These are phyloP conservation scores for Erythrobasidium yunnanense DNA, from an alignment of 768 basidiomycete species.

Conservation along the genomic window DNA sequence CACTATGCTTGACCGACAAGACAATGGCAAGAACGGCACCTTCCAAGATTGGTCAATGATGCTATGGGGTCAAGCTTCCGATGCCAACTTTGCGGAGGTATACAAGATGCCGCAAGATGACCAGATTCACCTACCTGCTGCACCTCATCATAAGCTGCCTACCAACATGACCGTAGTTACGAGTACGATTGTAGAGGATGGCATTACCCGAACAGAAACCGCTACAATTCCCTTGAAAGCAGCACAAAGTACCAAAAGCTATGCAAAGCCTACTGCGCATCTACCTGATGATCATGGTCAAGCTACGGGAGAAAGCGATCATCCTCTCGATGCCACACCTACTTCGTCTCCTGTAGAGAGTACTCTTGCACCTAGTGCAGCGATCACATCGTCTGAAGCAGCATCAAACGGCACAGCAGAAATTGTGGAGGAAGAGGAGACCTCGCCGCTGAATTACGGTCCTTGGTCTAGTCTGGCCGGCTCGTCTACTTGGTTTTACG, in stretches of 20 bases:
- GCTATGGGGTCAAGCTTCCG: slow-evolving; percentile 78
- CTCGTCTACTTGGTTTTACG: slow-evolving; percentile 80
- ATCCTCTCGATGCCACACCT: slow-evolving; percentile 45
- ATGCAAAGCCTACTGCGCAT: slow-evolving; percentile 72
- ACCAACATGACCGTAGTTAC: not conserved
- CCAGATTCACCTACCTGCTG: slow-evolving; percentile 21
- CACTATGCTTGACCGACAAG: slow-evolving; percentile 62
- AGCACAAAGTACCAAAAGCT: slow-evolving; percentile 48
- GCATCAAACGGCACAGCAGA: not conserved
- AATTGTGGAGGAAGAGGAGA: not conserved
- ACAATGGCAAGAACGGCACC: slow-evolving; percentile 49
- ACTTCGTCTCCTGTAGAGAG: too few species aligned
- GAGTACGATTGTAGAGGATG: not conserved
- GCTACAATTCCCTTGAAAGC: not conserved
- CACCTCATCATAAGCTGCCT: slow-evolving; percentile 20
- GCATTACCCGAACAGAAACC: not conserved
- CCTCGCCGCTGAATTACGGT: slow-evolving; percentile 56
- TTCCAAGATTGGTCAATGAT: slow-evolving; percentile 88
- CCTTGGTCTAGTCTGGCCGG: slow-evolving; percentile 62
- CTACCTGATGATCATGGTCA: slow-evolving; percentile 77
- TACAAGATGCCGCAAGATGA: slow-evolving; percentile 32
- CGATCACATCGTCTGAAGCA: slow-evolving; percentile 32
- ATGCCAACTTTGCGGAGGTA: slow-evolving; percentile 53
- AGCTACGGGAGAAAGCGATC: slow-evolving; percentile 65
- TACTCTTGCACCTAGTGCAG: slow-evolving; percentile 35